phyloP scores from a whole-genome alignment of 768 basidiomycete genomes.

The Tricholoma hemisulphureum region DNA sequence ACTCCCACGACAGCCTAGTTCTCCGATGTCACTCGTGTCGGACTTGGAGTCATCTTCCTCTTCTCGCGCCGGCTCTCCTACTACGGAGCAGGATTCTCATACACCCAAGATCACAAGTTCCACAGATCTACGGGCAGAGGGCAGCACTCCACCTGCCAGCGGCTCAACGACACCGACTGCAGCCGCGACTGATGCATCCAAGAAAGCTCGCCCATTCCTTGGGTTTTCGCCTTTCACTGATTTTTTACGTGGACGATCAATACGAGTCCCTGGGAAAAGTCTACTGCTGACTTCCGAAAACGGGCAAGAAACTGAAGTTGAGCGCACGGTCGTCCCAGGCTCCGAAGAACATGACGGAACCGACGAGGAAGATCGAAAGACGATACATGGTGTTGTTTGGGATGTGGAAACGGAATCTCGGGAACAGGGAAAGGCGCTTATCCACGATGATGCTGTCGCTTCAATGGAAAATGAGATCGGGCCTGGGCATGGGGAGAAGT shows the following conservation, averaged over 20 bases:
- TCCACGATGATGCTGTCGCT: background rate
- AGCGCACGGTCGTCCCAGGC: constrained; percentile 2
- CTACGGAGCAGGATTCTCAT: constrained; percentile 19
- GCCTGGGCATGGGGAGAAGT: constrained; percentile 4
- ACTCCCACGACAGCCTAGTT: constrained; percentile 19
- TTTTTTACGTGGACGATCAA: constrained; percentile 56
- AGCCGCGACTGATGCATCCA: constrained; percentile 35
- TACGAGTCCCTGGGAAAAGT: constrained; percentile 21
- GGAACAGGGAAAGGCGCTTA: constrained; percentile 2
- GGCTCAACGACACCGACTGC: constrained; percentile 59
- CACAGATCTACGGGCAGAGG: constrained; percentile 28
- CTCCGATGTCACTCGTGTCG: constrained; percentile 27
- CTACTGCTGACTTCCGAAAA: constrained; percentile 13
- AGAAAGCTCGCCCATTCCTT: constrained; percentile 49
- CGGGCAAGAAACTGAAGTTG: constrained; percentile 12
- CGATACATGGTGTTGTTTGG: constrained; percentile 26
- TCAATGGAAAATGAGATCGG: background rate
- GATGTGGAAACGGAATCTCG: background rate
- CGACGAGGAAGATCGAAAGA: constrained; percentile 42
- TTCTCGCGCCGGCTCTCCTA: constrained; percentile 21
- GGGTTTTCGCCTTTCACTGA: constrained; percentile 63
- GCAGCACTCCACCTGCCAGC: constrained; percentile 47
- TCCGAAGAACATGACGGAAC: constrained; percentile 16
- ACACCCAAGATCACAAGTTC: constrained; percentile 38
- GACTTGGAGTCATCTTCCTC: constrained; percentile 19